These are phyloP conservation scores for Leccinum incarnatum DNA, from an alignment of 768 basidiomycete genomes.

Conservation along the genomic window DNA sequence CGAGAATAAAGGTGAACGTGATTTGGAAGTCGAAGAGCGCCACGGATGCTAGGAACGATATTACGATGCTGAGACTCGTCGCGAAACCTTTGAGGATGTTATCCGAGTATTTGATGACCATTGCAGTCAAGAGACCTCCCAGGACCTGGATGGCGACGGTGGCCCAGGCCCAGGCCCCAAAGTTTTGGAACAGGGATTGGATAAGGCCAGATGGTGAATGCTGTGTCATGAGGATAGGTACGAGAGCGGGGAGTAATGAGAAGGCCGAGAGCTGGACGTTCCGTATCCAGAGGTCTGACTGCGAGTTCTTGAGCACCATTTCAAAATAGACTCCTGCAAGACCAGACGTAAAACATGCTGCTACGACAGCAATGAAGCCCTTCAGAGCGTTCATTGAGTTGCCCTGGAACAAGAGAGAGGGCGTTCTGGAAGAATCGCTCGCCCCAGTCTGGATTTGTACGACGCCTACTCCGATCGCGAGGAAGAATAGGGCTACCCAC, in stretches of 20 bases:
- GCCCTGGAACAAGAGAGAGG: constrained; percentile 33
- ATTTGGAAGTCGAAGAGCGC: constrained; percentile 88
- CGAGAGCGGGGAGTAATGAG: constrained; percentile 83
- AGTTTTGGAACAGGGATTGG: constrained; percentile 71
- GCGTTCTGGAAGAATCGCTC: constrained; percentile 22
- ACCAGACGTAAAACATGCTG: constrained; percentile 93
- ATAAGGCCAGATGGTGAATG: constrained; percentile 39
- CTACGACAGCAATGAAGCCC: constrained; percentile 86
- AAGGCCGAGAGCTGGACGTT: constrained; percentile 96
- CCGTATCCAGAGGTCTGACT: constrained; percentile 91
- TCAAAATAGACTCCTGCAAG: constrained; percentile 98
- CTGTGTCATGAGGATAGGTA: constrained; percentile 67
- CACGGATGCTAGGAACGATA: constrained; percentile 91
- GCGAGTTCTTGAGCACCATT: constrained; percentile 91
- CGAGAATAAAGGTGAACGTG: constrained; percentile 81
- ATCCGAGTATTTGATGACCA: constrained; percentile 93
- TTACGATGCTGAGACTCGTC: constrained; percentile 89
- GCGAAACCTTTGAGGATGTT: constrained; percentile 95
- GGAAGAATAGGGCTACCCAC: constrained; percentile 82
- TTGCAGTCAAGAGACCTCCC: constrained; percentile 88
- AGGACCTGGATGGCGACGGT: constrained; percentile 86
- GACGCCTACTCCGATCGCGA: constrained; percentile 86
- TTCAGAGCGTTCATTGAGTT: constrained; percentile 77
- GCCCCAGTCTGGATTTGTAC: constrained; percentile 73
- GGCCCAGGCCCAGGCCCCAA: constrained; percentile 89